Percentiles rank a stretch among this genome's conserved stretches.
Conservation (phyloP, 108 stramenopile species). For the Nannochloropsis gaditana region DNA sequence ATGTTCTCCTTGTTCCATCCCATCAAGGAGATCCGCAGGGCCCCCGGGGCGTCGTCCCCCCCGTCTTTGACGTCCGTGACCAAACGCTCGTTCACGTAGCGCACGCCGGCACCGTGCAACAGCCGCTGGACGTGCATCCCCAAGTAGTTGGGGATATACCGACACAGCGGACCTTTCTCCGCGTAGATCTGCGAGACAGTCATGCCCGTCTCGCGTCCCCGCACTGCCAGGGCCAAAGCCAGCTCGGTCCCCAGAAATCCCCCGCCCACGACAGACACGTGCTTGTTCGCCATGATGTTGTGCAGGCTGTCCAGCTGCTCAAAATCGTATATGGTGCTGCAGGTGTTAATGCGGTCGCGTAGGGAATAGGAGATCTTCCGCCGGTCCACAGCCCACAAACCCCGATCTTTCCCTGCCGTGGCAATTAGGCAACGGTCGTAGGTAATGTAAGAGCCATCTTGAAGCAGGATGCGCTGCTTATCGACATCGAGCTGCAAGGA, state of each 20-base stretch:
- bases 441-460: constrained; percentile 25
- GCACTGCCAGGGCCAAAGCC: constrained; percentile 43
- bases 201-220: constrained; percentile 38
- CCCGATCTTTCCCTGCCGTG: constrained; percentile 19
- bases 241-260: constrained; percentile 51
- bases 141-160: constrained; percentile 35
- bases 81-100: constrained; percentile 7
- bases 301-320: constrained; percentile 31
- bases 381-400: constrained; percentile 11
- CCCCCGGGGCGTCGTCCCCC: not conserved
- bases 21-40: not conserved
- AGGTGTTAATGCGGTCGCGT: constrained; percentile 32
- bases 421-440: constrained; percentile 45
- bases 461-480: constrained; percentile 31
- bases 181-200: constrained; percentile 40
- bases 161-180: constrained; percentile 35
- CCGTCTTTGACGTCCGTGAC: constrained; percentile 24
- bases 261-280: constrained; percentile 44
- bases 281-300: constrained; percentile 24
- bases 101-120: constrained; percentile 27
- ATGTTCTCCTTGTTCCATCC: not conserved
- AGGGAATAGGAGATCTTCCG: not conserved
- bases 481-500: constrained; percentile 35
- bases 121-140: constrained; percentile 26
- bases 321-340: constrained; percentile 32